These are phyloP conservation scores for Russula olivacea DNA, from an alignment of 768 basidiomycete genomes.

Conservation along the genomic window DNA sequence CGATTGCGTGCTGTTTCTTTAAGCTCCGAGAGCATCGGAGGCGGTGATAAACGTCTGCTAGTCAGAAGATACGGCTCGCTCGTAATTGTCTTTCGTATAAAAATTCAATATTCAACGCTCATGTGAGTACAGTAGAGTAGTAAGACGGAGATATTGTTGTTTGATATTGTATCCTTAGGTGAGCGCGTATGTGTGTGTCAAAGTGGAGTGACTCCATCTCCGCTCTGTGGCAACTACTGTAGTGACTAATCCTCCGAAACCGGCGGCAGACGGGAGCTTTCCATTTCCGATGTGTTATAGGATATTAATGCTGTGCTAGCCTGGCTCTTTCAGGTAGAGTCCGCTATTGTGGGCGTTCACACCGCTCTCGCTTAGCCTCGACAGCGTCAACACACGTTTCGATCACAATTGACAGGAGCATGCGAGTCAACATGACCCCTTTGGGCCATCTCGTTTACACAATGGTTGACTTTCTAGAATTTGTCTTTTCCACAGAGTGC, in stretches of 20 bases:
- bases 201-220: neutral
- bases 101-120: neutral
- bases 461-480: neutral
- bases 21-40: neutral
- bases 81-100: neutral
- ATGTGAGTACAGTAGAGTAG: too few species aligned
- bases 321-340: neutral
- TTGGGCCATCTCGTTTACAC: neutral
- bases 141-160: neutral
- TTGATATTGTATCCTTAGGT: neutral
- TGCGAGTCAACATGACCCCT: neutral
- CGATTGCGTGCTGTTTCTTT: neutral
- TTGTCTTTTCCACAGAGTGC: too few species aligned
- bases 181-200: neutral
- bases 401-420: neutral
- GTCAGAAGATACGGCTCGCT: neutral
- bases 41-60: neutral
- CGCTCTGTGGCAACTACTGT: neutral
- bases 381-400: neutral
- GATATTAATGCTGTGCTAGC: neutral
- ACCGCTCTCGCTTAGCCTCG: neutral
- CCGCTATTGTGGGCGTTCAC: neutral
- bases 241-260: slow-evolving; percentile 1
- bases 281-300: neutral
- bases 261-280: neutral